These are phyloP conservation scores for Cystobasidium tubakii DNA, from an alignment of 768 basidiomycete species.

Conservation along the genomic window DNA sequence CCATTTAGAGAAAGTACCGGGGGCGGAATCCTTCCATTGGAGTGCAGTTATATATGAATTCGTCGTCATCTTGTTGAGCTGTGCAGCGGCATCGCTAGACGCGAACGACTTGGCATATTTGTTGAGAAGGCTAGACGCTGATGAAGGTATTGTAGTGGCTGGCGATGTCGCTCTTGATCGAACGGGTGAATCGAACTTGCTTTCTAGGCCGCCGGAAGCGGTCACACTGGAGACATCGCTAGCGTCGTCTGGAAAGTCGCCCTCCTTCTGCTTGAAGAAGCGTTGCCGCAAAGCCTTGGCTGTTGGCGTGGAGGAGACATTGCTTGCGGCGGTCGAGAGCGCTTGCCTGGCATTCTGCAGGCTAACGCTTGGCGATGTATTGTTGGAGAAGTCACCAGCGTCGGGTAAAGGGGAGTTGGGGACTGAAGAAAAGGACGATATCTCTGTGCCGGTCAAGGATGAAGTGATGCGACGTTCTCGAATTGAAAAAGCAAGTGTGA, in stretches of 20 bases:
- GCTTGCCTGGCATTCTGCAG: slow-evolving; percentile 5
- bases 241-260: slow-evolving; percentile 26
- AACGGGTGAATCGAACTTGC: neutral
- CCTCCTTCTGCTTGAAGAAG: slow-evolving; percentile 26
- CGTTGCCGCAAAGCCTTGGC: slow-evolving; percentile 19
- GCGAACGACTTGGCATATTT: slow-evolving; percentile 20
- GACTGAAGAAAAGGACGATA: slow-evolving; percentile 16
- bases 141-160: slow-evolving; percentile 16
- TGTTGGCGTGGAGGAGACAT: neutral
- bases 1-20: slow-evolving; percentile 6
- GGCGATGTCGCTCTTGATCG: neutral
- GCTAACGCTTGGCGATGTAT: neutral
- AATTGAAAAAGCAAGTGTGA: slow-evolving; percentile 25
- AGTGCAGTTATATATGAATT: slow-evolving; percentile 30
- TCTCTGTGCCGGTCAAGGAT: slow-evolving; percentile 22
- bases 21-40: slow-evolving; percentile 27
- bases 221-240: slow-evolving; percentile 22
- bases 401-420: slow-evolving; percentile 23
- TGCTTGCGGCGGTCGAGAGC: neutral
- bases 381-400: neutral
- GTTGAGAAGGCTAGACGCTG: slow-evolving; percentile 29
- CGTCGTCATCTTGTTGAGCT: slow-evolving; percentile 29
- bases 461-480: slow-evolving; percentile 22
- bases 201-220: neutral
- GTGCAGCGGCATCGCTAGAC: slow-evolving; percentile 25